Evolutionary conservation across 805 yeast genomes (phyloP).

Genomic region (Wickerhamomyces alni): DNA sequence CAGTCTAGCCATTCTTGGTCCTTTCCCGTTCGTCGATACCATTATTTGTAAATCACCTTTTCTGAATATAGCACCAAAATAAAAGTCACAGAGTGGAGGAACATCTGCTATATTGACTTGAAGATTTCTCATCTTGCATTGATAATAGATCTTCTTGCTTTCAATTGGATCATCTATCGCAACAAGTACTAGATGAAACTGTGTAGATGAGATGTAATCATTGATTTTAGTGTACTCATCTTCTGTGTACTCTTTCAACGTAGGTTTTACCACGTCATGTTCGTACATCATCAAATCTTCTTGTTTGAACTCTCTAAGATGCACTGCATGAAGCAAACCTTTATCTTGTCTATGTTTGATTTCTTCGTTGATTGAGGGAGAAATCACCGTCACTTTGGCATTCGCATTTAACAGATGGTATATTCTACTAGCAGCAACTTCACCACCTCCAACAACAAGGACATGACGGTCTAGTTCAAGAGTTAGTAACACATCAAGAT

Average conservation of each 20-base stretch:
- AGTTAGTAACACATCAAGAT: no score
- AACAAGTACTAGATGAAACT: conserved; percentile 62
- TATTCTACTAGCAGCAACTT: conserved; percentile 69
- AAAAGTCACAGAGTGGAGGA: conserved; percentile 79
- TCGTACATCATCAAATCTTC: conserved; percentile 48
- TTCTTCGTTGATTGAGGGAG: conserved; percentile 35
- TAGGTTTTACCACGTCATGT: conserved; percentile 6
- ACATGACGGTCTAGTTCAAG: conserved; percentile 55
- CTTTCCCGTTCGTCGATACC: conserved; percentile 79
- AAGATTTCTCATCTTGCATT: conserved; percentile 38
- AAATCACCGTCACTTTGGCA: conserved; percentile 62
- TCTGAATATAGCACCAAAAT: conserved; percentile 74
- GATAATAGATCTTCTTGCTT: conserved; percentile 51
- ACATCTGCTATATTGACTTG: conserved; percentile 80
- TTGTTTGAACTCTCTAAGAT: conserved; percentile 37
- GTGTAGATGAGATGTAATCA: conserved; percentile 23
- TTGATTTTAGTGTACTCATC: conserved; percentile 23
- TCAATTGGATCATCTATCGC: conserved; percentile 68
- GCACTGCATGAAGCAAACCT: conserved; percentile 39
- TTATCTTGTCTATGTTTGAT: conserved; percentile 26
- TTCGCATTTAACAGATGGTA: conserved; percentile 62
- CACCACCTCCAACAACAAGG: conserved; percentile 72
- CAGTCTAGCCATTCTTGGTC: conserved; percentile 66
- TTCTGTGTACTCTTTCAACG: conserved; percentile 7
- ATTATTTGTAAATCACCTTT: conserved; percentile 70